Evolutionary conservation across 306 rosid genomes (phyloP), one percentile per base, ranked within the genome.

Genomic region (Pyrus pyrifolia): DNA sequence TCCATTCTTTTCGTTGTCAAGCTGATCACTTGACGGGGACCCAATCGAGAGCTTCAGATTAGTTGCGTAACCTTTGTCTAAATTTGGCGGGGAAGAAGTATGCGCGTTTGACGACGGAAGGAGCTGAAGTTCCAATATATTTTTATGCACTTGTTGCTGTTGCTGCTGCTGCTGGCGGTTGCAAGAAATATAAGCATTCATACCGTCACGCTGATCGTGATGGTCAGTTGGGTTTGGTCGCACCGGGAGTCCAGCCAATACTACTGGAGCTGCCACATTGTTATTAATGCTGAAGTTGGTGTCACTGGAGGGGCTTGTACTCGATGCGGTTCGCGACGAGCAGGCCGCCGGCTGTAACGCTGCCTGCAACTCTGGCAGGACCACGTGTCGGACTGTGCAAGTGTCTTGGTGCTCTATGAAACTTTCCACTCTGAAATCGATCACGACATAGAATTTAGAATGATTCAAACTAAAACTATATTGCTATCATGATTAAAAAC

Each of bases 341-440:
- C 86, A 89, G 61, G 89, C 87, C 38, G 55, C 30, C 89, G 3
- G 83, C 49, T 23, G 85, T 35, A 83, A 88, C 2, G 46, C 64
- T n/a, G 76, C 78, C 30, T 83, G 90, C 21, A 84, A 7, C 46
- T 87, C 93, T 25, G 93, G 95, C 76, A 83, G 40, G 58, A 81
- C 78, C 38, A 77, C 76, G 11, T 83, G 86, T 69, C 93, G 73
- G 7, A 83, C 72, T 23, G 76, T 88, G 86, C 99, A 95, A 76
- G 89, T 83, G 72, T 95, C 99, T 88, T 95, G 99, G 78, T 95
- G 99, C 65, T 95, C 99, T 31, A 95, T 95, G 89, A 95, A 95
- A 79, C 97, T 95, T 88, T 95, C 99, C 27, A 95, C 97, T 85
- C 99, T 95, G 81, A 66, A 79, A 72, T 33, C 15, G 8, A 25